Percentiles rank a stretch among this genome's conserved stretches.
phyloP scores from a whole-genome alignment of 2,329 filamentous ascomycete genomes.

The Aspergillus versicolor region DNA sequence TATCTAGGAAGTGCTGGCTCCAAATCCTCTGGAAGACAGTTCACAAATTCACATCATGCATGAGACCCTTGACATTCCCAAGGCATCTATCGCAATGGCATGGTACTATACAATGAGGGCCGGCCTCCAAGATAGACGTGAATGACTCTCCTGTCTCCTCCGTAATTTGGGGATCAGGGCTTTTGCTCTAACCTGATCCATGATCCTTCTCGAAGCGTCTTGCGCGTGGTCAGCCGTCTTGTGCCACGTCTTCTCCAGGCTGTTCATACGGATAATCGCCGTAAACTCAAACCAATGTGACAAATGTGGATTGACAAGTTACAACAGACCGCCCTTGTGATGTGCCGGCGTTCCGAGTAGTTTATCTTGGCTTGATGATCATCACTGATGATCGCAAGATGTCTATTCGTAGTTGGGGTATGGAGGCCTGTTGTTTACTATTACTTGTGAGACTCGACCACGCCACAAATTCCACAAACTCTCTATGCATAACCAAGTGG shows the following conservation, averaged over 20 bases:
- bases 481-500: no score
- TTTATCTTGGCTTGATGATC: not conserved
- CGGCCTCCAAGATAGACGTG: not conserved
- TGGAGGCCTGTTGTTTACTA: not conserved
- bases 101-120: not conserved
- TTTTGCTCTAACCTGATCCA: not conserved
- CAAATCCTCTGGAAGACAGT: constrained; percentile 6
- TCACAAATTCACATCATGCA: not conserved
- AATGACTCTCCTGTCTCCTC: not conserved
- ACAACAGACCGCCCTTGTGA: constrained; percentile 1
- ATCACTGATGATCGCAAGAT: not conserved
- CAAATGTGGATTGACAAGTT: not conserved
- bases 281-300: not conserved
- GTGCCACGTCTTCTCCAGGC: not conserved
- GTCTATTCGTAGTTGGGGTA: not conserved
- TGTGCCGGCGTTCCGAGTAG: not conserved
- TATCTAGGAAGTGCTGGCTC: not conserved
- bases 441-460: not conserved
- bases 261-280: not conserved
- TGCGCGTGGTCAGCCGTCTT: not conserved
- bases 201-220: not conserved
- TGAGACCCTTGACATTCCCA: not conserved
- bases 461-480: no score
- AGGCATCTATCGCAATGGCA: not conserved
- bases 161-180: not conserved